Base-by-base conservation (phyloP, 768 basidiomycete species). In the Cystobasidium tubakii region DNA sequence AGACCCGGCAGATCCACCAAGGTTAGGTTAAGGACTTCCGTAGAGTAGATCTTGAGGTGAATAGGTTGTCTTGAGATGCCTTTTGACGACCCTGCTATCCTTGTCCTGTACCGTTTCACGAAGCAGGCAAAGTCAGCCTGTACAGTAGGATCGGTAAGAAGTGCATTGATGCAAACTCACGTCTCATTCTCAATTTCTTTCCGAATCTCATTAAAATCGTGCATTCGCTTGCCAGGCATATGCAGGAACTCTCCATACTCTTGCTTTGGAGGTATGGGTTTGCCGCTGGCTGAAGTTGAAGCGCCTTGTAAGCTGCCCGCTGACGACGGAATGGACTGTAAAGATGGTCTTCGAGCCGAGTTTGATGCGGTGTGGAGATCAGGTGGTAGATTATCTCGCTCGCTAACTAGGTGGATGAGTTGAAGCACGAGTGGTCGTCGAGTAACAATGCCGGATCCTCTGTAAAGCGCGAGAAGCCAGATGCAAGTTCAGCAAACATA, bases 221-320 rank as follows among this genome's bases (percentile, higher is more conserved):
- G 93, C 83, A 93, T 97, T 46, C 90, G 87, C 81, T 91, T 91
- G 69, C 69, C 55, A 85, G 97, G 94, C 71, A 95, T 85, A 81
- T 99, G 96, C 33, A 98, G 86, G 82, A 99, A 99, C 82, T 98
- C 96, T 55, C 87, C 95, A 88, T 94, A 98, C 85, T 97, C 95
- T 0, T 87, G 54, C 33, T 33, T 69, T 44, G 27, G 27, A 0
- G n/a, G 57, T 0, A 34, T 36, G 0, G 4, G 57, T 29, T 60
- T 60, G 27, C 57, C 44, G 33, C 13, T 36, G 1, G 29, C 43
- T 23, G 60, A 21, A 25, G 34, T 33, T 55, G 34, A 42, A 50
- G 1, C 43, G 34, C 77, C 21, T 76, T 65, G 21, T 70, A 73
- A 15, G 74, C 75, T n/a, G 81, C 74, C 36, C 60, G 42, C 13